These are phyloP conservation scores for Wickerhamiella vanderwaltii DNA, from an alignment of 805 yeast genomes.

Conservation along the genomic window DNA sequence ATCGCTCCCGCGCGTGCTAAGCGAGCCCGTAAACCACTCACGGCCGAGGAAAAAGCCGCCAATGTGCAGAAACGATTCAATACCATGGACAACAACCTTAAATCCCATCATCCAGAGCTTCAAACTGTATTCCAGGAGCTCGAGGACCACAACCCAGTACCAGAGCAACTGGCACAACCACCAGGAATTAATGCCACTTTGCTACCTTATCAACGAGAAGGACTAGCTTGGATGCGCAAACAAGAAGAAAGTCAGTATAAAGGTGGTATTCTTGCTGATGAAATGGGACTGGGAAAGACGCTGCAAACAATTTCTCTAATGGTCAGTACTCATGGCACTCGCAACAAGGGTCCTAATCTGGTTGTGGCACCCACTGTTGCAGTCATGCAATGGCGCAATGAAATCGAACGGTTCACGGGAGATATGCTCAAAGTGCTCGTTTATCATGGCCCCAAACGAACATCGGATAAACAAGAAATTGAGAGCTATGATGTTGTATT, in stretches of 20 bases:
- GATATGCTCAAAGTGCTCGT: conserved; percentile 55
- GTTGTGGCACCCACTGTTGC: conserved; percentile 99
- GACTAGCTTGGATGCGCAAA: conserved; percentile 72
- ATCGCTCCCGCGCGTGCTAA: neutral
- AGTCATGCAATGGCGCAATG: conserved; percentile 92
- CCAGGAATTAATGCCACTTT: conserved; percentile 57
- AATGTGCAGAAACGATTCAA: conserved; percentile 26
- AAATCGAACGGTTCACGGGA: conserved; percentile 73
- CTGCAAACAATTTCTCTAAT: conserved; percentile 88
- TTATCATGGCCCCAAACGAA: conserved; percentile 78
- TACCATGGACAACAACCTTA: conserved; percentile 54
- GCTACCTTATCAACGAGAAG: conserved; percentile 88
- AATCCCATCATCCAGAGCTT: conserved; percentile 67
- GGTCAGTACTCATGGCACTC: conserved; percentile 43
- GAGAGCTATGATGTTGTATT: conserved; percentile 60
- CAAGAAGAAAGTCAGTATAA: conserved; percentile 65
- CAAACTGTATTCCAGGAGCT: conserved; percentile 58
- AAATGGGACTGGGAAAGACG: conserved; percentile 99
- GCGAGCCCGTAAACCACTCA: neutral
- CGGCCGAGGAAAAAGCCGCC: conserved; percentile 4
- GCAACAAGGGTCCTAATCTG: conserved; percentile 54
- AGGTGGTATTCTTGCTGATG: conserved; percentile 95
- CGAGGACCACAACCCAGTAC: conserved; percentile 27
- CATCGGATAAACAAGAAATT: conserved; percentile 44
- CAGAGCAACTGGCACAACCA: conserved; percentile 43